Evolutionary conservation across 768 basidiomycete species (phyloP), one percentile per base, ranked within the genome.

Genomic region (Boletus tomentosulus): DNA sequence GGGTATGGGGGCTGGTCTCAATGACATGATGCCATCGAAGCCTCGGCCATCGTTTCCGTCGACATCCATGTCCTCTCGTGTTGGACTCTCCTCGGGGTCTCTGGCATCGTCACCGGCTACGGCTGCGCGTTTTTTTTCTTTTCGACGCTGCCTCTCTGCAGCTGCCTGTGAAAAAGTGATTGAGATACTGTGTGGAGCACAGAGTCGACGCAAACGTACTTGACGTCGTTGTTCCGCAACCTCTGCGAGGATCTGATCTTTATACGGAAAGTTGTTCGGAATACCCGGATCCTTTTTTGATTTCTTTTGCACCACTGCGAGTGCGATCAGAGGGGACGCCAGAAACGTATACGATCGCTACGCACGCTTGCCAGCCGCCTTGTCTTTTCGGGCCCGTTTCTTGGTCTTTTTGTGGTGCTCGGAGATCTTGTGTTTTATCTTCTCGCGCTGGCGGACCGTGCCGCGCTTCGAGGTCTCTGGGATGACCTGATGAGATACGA

Each of bases 181-280:
- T 31, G 54, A 45, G 5, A 46, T 4, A 6, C 42, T 1, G 24
- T 13, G 38, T 16, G 15, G 27, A 12, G 15, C 4, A 41, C 3
- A 15, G 22, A 48, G 15, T 22, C 27, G 41, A 46, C 16, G 2
- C 43, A 38, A 50, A 30, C 39, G 19, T 62, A 93, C 92, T 57
- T 77, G 71, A 63, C 89, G 78, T 57, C 92, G 84, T 65, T 90
- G 80, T 62, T 89, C 89, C 43, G 86, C 86, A 48, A 96, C 80
- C 64, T 98, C 94, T 5, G 92, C 94, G 28, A 98, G 75, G 58
- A 98, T 87, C 71, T 92, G 86, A 63, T 95, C 94, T 72, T 96
- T 98, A 78, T 86, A 94, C 4, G 92, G 93, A 73, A 93, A 93
- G 55, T 84, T 85, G 71, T 89, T 95, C 7, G 94, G 94, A 59